Evolutionary conservation across 129 eudicot genomes (phyloP).

Genomic region (Chrysanthemum makinoi): DNA sequence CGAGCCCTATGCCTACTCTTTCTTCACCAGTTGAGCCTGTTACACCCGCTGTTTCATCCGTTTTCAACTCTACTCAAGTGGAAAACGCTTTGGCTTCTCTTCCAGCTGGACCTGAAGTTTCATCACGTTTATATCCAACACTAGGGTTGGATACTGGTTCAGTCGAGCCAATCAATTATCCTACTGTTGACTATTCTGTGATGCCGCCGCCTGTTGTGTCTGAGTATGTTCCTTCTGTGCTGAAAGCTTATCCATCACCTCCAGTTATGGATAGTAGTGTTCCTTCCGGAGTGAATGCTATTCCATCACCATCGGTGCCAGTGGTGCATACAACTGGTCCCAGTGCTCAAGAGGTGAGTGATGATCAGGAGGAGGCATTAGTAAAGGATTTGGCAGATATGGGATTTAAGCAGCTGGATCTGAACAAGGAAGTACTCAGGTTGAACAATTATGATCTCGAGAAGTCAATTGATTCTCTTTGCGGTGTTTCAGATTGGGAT

Average conservation of each 20-base stretch:
- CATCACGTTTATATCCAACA: slow-evolving; percentile 23
- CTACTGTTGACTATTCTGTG: slow-evolving; percentile 44
- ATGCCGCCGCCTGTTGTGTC: not conserved
- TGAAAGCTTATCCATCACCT: too few species aligned
- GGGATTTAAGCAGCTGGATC: slow-evolving; percentile 69
- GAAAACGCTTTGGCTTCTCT: slow-evolving; percentile 17
- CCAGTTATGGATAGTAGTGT: slow-evolving; percentile 11
- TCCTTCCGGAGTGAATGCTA: not conserved
- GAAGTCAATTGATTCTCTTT: slow-evolving; percentile 71
- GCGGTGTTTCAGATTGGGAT: slow-evolving; percentile 86
- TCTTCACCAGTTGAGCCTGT: slow-evolving; percentile 11
- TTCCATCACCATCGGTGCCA: slow-evolving; percentile 8
- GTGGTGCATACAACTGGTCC: slow-evolving; percentile 24
- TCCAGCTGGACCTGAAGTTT: slow-evolving; percentile 23
- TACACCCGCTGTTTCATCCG: not conserved
- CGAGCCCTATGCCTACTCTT: slow-evolving; percentile 1
- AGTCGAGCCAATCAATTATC: slow-evolving; percentile 30
- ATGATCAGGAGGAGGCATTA: slow-evolving; percentile 48
- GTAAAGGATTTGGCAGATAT: slow-evolving; percentile 62
- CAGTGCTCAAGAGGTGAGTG: slow-evolving; percentile 8
- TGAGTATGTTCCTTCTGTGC: too few species aligned
- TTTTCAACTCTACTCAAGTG: slow-evolving; percentile 11
- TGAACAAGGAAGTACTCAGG: slow-evolving; percentile 62
- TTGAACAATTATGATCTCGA: slow-evolving; percentile 59
- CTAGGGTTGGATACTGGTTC: slow-evolving; percentile 13